These are phyloP conservation scores for Ceratocystis albifundus DNA, from an alignment of 2,329 filamentous ascomycete genomes.

Conservation along the genomic window DNA sequence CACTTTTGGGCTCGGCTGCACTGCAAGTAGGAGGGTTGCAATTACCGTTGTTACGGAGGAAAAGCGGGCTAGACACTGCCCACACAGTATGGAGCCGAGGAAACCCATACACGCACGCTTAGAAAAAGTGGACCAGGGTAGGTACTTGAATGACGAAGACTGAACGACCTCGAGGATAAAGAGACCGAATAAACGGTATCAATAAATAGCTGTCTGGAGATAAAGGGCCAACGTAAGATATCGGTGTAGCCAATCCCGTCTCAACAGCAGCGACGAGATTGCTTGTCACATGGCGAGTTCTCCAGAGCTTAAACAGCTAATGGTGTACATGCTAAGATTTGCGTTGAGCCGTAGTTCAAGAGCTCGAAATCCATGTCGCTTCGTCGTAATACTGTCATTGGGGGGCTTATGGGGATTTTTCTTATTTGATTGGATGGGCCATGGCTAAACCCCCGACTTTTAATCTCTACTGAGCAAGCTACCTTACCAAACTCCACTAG, in stretches of 20 bases:
- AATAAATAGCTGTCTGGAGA: neutral
- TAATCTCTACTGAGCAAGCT: neutral
- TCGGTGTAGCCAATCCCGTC: neutral
- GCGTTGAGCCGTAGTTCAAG: too few species aligned
- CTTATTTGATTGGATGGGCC: neutral
- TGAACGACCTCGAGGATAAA: neutral
- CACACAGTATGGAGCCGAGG: slow-evolving; percentile 1
- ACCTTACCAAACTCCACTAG: neutral
- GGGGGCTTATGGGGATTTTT: neutral
- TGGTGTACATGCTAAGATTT: neutral
- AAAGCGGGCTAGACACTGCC: slow-evolving; percentile 1
- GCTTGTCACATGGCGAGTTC: neutral
- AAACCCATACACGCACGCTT: neutral
- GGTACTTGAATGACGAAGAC: neutral
- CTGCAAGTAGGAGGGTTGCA: neutral
- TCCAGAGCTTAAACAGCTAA: neutral
- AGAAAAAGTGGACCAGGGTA: neutral
- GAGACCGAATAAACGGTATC: neutral
- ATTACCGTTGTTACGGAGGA: slow-evolving; percentile 1
- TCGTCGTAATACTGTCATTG: too few species aligned
- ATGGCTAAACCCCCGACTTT: neutral
- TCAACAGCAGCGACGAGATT: neutral
- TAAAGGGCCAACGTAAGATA: neutral
- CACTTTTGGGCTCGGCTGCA: slow-evolving; percentile 3
- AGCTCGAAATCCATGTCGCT: too few species aligned